These are phyloP conservation scores for Leccinum huronense DNA, from an alignment of 1,284 basidiomycete species.

Conservation along the genomic window DNA sequence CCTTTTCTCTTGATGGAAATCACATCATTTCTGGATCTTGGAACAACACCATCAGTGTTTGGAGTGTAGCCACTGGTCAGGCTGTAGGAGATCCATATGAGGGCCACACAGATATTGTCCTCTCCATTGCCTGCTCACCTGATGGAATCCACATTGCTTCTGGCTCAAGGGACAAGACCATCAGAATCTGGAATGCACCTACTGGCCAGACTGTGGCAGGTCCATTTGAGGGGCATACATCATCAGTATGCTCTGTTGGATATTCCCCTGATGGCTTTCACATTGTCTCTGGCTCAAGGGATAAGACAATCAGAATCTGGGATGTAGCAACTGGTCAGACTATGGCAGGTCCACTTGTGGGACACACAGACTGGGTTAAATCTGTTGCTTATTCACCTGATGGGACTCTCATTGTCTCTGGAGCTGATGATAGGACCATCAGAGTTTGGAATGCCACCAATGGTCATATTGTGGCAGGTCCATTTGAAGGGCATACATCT, in stretches of 20 bases:
- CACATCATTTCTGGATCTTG: not conserved
- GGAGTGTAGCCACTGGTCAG: not conserved
- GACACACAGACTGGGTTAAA: not conserved
- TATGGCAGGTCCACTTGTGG: not conserved
- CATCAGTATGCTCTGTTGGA: not conserved
- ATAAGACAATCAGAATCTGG: not conserved
- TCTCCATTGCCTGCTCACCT: not conserved
- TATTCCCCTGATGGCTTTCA: not conserved
- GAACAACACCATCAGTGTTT: not conserved
- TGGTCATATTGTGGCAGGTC: not conserved
- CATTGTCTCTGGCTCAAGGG: not conserved
- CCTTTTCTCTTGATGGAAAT: not conserved
- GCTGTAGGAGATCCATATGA: not conserved
- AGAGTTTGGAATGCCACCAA: not conserved
- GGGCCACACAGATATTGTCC: not conserved
- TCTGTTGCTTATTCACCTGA: not conserved
- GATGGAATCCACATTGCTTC: not conserved
- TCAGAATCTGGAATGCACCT: not conserved
- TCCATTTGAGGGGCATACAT: not conserved
- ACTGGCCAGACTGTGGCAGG: not conserved
- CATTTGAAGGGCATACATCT: not conserved
- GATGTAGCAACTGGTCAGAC: not conserved
- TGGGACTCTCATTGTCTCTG: not conserved
- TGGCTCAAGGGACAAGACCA: not conserved
- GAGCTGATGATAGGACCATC: not conserved